Percentiles rank a stretch among this genome's conserved stretches.
These are phyloP conservation scores for Naumovozyma baii DNA, from an alignment of 805 yeast species.

Conservation along the genomic window DNA sequence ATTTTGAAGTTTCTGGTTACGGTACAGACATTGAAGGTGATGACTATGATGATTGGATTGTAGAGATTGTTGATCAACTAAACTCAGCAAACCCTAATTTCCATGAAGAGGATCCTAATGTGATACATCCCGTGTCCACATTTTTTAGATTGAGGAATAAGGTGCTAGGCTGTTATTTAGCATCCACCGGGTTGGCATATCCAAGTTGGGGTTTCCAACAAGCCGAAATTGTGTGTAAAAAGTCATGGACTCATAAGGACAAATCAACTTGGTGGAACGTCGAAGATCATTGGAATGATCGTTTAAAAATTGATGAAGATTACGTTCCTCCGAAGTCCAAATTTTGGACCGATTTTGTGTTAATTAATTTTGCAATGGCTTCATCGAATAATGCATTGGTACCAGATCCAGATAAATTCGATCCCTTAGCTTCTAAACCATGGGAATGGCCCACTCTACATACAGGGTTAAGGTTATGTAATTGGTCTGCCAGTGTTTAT, in stretches of 20 bases:
- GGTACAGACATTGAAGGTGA: constrained; percentile 58
- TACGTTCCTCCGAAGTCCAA: constrained; percentile 55
- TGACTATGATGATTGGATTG: constrained; percentile 64
- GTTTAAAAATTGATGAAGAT: constrained; percentile 44
- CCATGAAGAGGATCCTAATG: constrained; percentile 37
- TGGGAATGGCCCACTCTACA: constrained; percentile 88
- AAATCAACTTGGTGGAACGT: constrained; percentile 86
- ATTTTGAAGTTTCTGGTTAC: constrained; percentile 62
- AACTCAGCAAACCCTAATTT: constrained; percentile 29
- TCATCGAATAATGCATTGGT: constrained; percentile 75
- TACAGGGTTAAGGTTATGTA: constrained; percentile 66
- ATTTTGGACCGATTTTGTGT: constrained; percentile 66
- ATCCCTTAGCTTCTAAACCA: constrained; percentile 58
- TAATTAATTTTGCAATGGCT: constrained; percentile 78
- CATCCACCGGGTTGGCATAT: constrained; percentile 68
- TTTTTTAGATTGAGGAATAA: constrained; percentile 67
- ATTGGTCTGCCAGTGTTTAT: constrained; percentile 51
- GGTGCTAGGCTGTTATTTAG: constrained; percentile 70
- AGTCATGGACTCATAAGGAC: constrained; percentile 57
- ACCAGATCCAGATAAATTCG: constrained; percentile 69
- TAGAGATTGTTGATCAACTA: constrained; percentile 56
- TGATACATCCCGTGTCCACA: constrained; percentile 73
- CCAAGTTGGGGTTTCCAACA: constrained; percentile 98
- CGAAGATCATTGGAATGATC: constrained; percentile 55
- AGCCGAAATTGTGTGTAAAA: constrained; percentile 84